Evolutionary conservation across 2,329 filamentous ascomycete species (phyloP), one percentile per base, ranked within the genome.

Genomic region (Diaporthe nobilis): DNA sequence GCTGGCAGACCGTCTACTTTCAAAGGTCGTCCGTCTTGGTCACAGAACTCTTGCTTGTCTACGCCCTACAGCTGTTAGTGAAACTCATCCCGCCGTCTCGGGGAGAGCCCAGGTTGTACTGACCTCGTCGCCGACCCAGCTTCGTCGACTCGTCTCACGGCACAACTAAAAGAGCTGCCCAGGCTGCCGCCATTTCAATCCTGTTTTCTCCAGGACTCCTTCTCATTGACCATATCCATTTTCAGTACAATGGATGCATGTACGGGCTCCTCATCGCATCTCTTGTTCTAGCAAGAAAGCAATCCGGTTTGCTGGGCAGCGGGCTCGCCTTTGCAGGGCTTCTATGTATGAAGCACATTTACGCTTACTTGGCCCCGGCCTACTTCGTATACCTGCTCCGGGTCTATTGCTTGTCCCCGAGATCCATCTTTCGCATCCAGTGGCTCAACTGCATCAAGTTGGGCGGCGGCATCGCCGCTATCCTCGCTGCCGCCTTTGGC

Each of bases 141-240:
- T 97, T 94, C 82, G 90, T 98, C 80, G 92, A 94, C 80, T 93
- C 94, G 3, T 90, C 93, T 3, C 90, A 92, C 57, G 84, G 88
- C 22, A 82, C 85, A 10, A 90, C 91, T n/a, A 95, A 92, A 81
- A 92, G 92, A 60, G 92, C 94, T 65, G 94, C 95, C 15, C 95
- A 98, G 82, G 95, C 94, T 34, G 94, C 94, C 63, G 95, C 96
- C 34, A 88, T 98, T 74, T 98, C 96, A 1, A 92, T 99, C 76
- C 87, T 98, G 4, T 90, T 98, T 17, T 98, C 96, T 0, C 97
- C 97, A 0, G 97, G 96, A 2, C 90, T 99, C 49, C 88, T 99
- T 76, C 97, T 99, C 82, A 98, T 99, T 83, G 97, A 99, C 82
- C 97, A 99, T 83, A 96, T 98, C 78, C 96, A 98, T 84, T 99